phyloP scores from a whole-genome alignment of 106 monocot genomes.

The Amphibolis antarctica region DNA sequence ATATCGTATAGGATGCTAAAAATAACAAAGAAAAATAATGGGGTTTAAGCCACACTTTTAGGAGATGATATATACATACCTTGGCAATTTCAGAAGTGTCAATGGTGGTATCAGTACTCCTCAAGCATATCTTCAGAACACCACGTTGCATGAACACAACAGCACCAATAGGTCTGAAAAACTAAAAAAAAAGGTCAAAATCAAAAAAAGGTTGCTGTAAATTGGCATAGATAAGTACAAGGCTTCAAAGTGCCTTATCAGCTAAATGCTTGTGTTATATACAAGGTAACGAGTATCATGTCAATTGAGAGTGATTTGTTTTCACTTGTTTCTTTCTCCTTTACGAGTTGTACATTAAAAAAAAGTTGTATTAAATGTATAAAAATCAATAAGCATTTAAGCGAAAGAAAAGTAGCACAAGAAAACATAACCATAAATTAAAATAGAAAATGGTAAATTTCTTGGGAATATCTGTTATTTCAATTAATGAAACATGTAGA shows the following conservation, averaged over 20 bases:
- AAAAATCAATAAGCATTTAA: not conserved
- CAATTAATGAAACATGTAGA: not conserved
- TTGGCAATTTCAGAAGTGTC: constrained; percentile 71
- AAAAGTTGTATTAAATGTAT: not conserved
- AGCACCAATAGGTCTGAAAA: constrained; percentile 66
- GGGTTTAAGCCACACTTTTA: not conserved
- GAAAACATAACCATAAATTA: not conserved
- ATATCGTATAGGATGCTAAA: not conserved
- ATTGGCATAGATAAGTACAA: not conserved
- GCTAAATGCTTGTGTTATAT: not conserved
- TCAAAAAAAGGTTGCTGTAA: not conserved
- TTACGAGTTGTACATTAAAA: not conserved
- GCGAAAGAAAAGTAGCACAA: too few species aligned
- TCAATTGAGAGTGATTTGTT: not conserved
- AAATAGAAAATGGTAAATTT: not conserved
- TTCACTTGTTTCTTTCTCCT: not conserved
- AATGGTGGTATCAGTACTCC: constrained; percentile 28
- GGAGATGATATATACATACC: constrained; percentile 26
- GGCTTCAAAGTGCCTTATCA: too few species aligned
- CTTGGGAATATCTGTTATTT: not conserved
- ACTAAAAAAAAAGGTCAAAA: not conserved
- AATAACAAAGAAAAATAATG: too few species aligned
- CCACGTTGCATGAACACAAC: constrained; percentile 67
- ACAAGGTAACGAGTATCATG: not conserved
- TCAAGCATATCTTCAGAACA: constrained; percentile 67